These are phyloP conservation scores for Globisporangium spiculum DNA, from an alignment of 352 stramenopile genomes.

Conservation along the genomic window DNA sequence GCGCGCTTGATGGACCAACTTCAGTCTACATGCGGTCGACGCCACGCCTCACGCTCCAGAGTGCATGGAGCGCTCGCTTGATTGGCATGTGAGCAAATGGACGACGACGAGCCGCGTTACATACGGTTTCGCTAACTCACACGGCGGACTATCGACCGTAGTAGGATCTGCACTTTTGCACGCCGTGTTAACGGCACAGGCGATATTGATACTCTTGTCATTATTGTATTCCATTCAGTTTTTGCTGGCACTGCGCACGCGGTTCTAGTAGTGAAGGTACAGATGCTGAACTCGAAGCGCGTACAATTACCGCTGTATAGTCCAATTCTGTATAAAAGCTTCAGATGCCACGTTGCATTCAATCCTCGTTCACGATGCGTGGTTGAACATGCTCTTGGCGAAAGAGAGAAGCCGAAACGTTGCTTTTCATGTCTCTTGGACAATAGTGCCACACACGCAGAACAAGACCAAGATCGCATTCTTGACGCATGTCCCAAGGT, in stretches of 20 bases:
- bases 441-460: not conserved
- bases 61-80: slow-evolving; percentile 1
- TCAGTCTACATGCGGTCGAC: not conserved
- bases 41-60: not conserved
- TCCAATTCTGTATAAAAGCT: not conserved
- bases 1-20: not conserved
- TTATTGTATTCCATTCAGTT: not conserved
- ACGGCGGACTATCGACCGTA: not conserved
- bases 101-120: not conserved
- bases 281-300: not conserved
- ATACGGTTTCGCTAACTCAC: slow-evolving; percentile 4
- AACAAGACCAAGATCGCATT: not conserved
- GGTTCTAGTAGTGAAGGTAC: not conserved
- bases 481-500: not conserved
- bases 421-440: not conserved
- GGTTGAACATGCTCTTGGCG: not conserved
- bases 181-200: not conserved
- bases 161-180: not conserved
- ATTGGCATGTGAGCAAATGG: not conserved
- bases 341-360: not conserved
- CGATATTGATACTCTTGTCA: not conserved
- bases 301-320: not conserved
- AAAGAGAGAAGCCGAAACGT: not conserved
- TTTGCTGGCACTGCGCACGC: not conserved
- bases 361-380: not conserved